Evolutionary conservation across 139 green algal genomes (phyloP).

Genomic region (Gonium pectorale): DNA sequence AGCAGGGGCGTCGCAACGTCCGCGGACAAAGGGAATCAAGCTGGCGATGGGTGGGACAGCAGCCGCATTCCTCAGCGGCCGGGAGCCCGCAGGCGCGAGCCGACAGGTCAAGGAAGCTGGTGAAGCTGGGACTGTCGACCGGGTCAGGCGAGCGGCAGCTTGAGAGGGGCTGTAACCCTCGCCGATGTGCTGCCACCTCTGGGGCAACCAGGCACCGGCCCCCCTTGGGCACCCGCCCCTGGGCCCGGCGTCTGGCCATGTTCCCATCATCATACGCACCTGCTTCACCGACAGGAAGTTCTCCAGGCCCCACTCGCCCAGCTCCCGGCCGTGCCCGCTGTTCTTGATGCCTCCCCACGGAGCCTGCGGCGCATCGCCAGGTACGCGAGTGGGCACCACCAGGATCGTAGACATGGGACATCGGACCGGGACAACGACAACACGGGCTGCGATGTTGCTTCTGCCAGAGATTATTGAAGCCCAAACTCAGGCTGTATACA

Average conservation of each 20-base stretch:
- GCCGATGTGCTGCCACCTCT: too few species aligned
- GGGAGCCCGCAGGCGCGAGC: too few species aligned
- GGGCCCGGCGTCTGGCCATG: not conserved
- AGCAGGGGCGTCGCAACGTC: not conserved
- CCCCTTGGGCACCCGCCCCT: not conserved
- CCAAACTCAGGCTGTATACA: too few species aligned
- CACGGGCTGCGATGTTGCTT: too few species aligned
- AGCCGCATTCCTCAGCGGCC: not conserved
- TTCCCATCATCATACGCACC: conserved; percentile 11
- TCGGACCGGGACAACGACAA: too few species aligned
- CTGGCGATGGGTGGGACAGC: not conserved
- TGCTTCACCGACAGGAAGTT: conserved; percentile 89
- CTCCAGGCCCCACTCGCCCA: conserved; percentile 83
- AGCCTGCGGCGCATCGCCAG: conserved; percentile 53
- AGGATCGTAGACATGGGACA: too few species aligned
- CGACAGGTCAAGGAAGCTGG: too few species aligned
- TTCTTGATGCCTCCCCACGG: conserved; percentile 88
- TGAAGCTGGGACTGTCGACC: too few species aligned
- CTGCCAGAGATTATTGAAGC: too few species aligned
- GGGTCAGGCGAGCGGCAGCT: too few species aligned
- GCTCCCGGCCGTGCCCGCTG: conserved; percentile 85
- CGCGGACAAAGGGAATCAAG: not conserved
- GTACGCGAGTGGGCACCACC: not conserved
- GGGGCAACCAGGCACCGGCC: too few species aligned
- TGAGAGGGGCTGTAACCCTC: too few species aligned